phyloP scores from a whole-genome alignment of 352 stramenopile species.

The Globisporangium carolinianum region DNA sequence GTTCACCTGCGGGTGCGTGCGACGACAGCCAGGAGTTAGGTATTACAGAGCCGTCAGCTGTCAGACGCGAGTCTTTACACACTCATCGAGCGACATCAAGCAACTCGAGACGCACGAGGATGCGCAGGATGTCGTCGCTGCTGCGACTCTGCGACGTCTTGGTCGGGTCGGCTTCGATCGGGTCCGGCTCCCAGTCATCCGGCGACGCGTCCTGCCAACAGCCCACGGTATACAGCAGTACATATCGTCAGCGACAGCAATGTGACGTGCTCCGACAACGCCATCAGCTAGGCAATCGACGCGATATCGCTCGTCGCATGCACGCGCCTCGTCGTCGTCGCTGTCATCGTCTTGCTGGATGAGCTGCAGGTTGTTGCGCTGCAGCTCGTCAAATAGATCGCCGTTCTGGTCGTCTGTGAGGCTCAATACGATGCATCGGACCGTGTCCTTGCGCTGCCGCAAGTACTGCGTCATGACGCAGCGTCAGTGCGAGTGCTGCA shows the following conservation, averaged over 20 bases:
- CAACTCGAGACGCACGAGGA: conserved; percentile 64
- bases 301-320: too few relatives aligned
- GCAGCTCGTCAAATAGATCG: conserved; percentile 95
- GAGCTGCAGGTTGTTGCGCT: conserved; percentile 86
- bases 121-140: conserved; percentile 94
- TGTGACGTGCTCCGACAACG: too few relatives aligned
- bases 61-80: too few relatives aligned
- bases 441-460: conserved; percentile 90
- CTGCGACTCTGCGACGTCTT: conserved; percentile 73
- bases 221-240: neutral
- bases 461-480: conserved; percentile 69
- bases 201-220: conserved; percentile 48
- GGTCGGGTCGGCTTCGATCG: conserved; percentile 76
- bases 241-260: too few relatives aligned
- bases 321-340: conserved; percentile 83
- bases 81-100: neutral
- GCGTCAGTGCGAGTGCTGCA: neutral
- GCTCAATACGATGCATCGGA: conserved; percentile 95
- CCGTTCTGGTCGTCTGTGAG: conserved; percentile 87
- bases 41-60: too few relatives aligned
- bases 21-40: too few relatives aligned
- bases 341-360: conserved; percentile 92
- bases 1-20: conserved; percentile 46
- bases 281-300: too few relatives aligned
- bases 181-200: conserved; percentile 90